Evolutionary conservation across 176 grass and related monocot genomes (phyloP).

Genomic region (Raddia distichophylla): DNA sequence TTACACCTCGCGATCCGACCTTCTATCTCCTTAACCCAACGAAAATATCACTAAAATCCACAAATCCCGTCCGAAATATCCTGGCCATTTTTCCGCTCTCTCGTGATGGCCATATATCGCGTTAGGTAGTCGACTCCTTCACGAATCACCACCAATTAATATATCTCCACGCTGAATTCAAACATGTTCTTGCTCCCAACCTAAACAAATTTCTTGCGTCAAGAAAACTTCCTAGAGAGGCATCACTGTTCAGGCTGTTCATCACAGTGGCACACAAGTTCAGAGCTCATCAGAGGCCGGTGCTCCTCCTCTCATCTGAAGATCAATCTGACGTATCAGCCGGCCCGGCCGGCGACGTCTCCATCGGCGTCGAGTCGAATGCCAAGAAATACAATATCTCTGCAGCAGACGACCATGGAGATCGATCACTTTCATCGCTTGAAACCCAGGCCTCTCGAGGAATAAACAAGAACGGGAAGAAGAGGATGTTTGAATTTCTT

Average conservation of each 20-base stretch:
- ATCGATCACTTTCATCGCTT: constrained; percentile 2
- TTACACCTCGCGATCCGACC: too few species aligned
- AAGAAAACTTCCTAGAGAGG: not conserved
- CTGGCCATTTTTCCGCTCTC: not conserved
- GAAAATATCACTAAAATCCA: not conserved
- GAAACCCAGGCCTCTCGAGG: not conserved
- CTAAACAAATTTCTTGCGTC: not conserved
- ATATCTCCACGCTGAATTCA: not conserved
- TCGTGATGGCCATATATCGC: not conserved
- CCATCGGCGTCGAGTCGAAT: not conserved
- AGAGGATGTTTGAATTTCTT: not conserved
- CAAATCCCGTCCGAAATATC: not conserved
- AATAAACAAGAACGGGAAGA: not conserved
- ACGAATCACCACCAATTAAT: not conserved
- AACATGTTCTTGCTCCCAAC: not conserved
- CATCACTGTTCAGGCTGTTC: not conserved
- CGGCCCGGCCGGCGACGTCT: not conserved
- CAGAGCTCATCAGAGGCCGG: not conserved
- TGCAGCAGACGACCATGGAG: not conserved
- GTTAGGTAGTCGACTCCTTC: constrained; percentile 7
- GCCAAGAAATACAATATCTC: constrained; percentile 21
- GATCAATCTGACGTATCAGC: not conserved
- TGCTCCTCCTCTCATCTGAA: not conserved
- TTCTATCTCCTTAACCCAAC: too few species aligned
- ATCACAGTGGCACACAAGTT: not conserved